A percentile compares a stretch with the other conserved stretches of the same genome.
Evolutionary conservation across 495 filamentous ascomycete genomes (phyloP).

Genomic region (Peziza echinospora): DNA sequence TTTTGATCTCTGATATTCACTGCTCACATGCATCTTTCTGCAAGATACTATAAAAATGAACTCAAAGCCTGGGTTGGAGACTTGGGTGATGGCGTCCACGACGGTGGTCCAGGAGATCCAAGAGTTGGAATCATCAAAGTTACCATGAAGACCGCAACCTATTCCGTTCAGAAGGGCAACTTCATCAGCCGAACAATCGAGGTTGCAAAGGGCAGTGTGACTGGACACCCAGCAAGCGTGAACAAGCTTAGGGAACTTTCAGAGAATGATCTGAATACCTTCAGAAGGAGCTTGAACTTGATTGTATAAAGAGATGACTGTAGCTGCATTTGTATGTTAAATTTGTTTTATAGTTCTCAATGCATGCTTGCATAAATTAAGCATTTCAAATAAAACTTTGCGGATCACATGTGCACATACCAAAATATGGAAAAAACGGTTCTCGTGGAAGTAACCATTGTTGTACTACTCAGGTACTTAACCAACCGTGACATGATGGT

Average conservation of each 20-base stretch:
- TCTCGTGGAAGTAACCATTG: no score
- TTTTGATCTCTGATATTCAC: not conserved
- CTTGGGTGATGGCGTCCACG: constrained; percentile 67
- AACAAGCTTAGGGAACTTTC: constrained; percentile 63
- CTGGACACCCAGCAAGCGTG: constrained; percentile 46
- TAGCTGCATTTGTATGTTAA: no score
- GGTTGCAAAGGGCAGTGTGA: constrained; percentile 51
- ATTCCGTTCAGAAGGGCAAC: constrained; percentile 32
- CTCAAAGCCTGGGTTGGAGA: constrained; percentile 84
- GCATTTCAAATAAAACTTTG: no score
- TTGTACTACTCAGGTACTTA: no score
- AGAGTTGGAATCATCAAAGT: constrained; percentile 52
- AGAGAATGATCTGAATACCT: constrained; percentile 39
- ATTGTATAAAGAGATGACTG: constrained; percentile 24
- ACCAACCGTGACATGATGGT: no score
- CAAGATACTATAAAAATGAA: constrained; percentile 35
- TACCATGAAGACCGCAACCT: constrained; percentile 39
- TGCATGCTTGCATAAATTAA: no score
- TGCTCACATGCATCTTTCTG: no score
- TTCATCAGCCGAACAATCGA: constrained; percentile 40
- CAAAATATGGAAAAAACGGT: no score
- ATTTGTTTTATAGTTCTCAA: no score
- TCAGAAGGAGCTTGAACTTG: constrained; percentile 22
- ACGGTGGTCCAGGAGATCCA: constrained; percentile 63
- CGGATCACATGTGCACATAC: no score